Evolutionary conservation across 2,329 filamentous ascomycete species (phyloP).

Genomic region (Dothiorella sarmentorum): DNA sequence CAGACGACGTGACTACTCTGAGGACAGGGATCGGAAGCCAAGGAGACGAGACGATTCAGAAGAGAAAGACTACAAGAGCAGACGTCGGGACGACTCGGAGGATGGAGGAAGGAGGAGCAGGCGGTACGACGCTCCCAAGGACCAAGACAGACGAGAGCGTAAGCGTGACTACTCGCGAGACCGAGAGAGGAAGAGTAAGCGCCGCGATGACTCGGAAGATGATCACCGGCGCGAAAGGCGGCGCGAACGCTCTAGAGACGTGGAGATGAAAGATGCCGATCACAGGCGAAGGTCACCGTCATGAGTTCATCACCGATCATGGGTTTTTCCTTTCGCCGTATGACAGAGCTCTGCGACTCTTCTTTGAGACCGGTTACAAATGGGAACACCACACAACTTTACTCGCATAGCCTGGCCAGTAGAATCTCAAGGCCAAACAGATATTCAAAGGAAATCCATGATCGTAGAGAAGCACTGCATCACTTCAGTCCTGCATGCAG

Average conservation of each 20-base stretch:
- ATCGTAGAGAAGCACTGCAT: no score
- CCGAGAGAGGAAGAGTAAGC: not conserved
- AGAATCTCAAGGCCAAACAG: no score
- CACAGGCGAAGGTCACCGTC: not conserved
- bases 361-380: no score
- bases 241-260: not conserved
- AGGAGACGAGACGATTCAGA: not conserved
- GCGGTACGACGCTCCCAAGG: not conserved
- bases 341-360: no score
- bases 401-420: no score
- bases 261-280: not conserved
- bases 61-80: not conserved
- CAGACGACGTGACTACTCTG: not conserved
- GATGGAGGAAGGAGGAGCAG: not conserved
- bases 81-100: not conserved
- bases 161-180: not conserved
- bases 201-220: not conserved
- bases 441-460: no score
- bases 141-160: not conserved
- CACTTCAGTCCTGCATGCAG: no score
- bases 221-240: not conserved
- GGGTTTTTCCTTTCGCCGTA: no score
- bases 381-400: no score
- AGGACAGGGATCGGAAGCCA: not conserved
- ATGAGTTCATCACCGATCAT: no score